Evolutionary conservation across 164 flowering plant species (phyloP).

Genomic region (Vitis labrusca): DNA sequence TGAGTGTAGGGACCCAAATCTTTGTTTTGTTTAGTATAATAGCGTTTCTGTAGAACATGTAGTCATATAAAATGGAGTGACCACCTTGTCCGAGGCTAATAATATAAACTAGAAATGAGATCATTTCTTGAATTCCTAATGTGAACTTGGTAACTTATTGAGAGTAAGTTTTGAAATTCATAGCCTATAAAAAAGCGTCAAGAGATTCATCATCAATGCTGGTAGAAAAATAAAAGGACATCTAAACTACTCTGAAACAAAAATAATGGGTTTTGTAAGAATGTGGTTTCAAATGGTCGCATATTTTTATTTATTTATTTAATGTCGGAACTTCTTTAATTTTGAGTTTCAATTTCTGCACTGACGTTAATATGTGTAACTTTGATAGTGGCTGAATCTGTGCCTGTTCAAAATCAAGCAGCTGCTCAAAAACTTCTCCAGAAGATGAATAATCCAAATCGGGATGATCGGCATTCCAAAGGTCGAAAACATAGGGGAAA

Average conservation of each 20-base stretch:
- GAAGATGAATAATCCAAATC: conserved; percentile 57
- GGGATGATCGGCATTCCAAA: conserved; percentile 26
- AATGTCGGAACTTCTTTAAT: background rate
- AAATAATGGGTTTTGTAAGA: too few relatives aligned
- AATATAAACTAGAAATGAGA: background rate
- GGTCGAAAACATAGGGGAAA: conserved; percentile 57
- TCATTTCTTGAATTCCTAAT: background rate
- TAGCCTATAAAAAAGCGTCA: too few relatives aligned
- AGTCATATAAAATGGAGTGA: background rate
- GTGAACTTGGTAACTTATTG: background rate
- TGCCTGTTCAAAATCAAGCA: conserved; percentile 91
- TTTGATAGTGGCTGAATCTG: conserved; percentile 58
- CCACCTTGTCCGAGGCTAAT: background rate
- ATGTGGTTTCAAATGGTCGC: background rate
- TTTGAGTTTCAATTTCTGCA: background rate
- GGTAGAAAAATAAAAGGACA: too few relatives aligned
- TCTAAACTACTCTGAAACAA: too few relatives aligned
- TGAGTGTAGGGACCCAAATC: too few relatives aligned
- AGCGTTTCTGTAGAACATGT: background rate
- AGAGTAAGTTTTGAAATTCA: too few relatives aligned
- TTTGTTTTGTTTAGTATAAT: background rate
- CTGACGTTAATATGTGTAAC: conserved; percentile 12
- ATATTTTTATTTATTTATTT: background rate
- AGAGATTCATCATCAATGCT: too few relatives aligned
- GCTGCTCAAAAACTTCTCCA: conserved; percentile 90